Evolutionary conservation across 306 rosid species (phyloP).

Genomic region (Vicia villosa): DNA sequence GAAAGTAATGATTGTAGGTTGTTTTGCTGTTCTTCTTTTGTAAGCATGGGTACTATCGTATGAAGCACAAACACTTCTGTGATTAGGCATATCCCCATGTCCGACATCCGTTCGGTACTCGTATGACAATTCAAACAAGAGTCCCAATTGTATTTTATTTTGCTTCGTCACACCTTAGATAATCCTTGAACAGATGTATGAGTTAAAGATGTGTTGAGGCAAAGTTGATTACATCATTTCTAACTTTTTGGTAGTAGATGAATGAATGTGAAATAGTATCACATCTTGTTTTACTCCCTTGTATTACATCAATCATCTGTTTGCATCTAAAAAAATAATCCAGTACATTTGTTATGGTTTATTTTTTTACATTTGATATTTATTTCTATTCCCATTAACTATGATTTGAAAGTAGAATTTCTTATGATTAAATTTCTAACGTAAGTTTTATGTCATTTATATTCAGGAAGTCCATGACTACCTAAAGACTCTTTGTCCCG

Average conservation of each 20-base stretch:
- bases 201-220: no score
- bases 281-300: not conserved
- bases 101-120: no score
- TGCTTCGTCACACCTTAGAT: no score
- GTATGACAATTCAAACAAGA: no score
- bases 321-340: not conserved
- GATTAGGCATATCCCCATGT: no score
- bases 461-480: slow-evolving; percentile 96
- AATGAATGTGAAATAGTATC: no score
- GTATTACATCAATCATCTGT: slow-evolving; percentile 5
- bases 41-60: not conserved
- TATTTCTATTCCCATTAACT: slow-evolving; percentile 6
- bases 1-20: not conserved
- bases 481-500: slow-evolving; percentile 96
- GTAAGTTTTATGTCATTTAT: slow-evolving; percentile 16
- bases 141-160: no score
- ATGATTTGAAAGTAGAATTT: slow-evolving; percentile 7
- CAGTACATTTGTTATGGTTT: not conserved
- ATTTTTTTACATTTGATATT: not conserved
- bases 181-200: no score
- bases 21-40: not conserved
- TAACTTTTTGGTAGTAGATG: no score
- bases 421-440: slow-evolving; percentile 2
- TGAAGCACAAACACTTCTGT: no score
- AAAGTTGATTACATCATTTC: no score